These are phyloP conservation scores for Xanthoconium separans DNA, from an alignment of 1,284 basidiomycete species.

Conservation along the genomic window DNA sequence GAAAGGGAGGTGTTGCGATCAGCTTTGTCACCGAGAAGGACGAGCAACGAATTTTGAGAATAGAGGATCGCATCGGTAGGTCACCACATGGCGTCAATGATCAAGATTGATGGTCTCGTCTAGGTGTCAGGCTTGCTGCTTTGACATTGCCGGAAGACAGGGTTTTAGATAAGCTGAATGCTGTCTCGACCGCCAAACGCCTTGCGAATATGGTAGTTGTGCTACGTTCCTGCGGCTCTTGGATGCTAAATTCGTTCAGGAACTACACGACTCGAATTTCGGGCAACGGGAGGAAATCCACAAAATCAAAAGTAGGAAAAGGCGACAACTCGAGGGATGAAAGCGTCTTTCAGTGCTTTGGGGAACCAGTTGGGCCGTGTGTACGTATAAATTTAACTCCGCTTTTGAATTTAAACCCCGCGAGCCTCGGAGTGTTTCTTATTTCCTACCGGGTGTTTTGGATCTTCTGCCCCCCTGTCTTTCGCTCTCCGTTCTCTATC, in stretches of 20 bases:
- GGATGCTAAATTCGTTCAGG: conserved; percentile 46
- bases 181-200: conserved; percentile 89
- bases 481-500: not conserved
- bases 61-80: conserved; percentile 87
- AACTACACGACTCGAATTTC: conserved; percentile 89
- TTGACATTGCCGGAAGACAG: conserved; percentile 76
- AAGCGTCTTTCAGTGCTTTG: not conserved
- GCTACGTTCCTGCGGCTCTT: not conserved
- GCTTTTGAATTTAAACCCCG: conserved; percentile 17
- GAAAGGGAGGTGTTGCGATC: conserved; percentile 84
- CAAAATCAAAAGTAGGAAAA: conserved; percentile 56
- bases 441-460: conserved; percentile 4
- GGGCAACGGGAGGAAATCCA: conserved; percentile 86
- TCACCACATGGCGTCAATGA: conserved; percentile 13
- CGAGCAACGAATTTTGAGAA: conserved; percentile 78
- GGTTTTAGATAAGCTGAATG: conserved; percentile 86
- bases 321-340: conserved; percentile 22
- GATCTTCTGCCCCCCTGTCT: conserved; percentile 24
- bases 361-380: not conserved
- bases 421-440: conserved; percentile 15
- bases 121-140: conserved; percentile 75
- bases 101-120: not conserved
- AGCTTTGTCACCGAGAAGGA: conserved; percentile 96
- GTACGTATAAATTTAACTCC: conserved; percentile 17
- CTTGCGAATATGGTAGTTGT: conserved; percentile 86